These are phyloP conservation scores for Carex myosuroides DNA, from an alignment of 176 grass and related monocot genomes.

Conservation along the genomic window DNA sequence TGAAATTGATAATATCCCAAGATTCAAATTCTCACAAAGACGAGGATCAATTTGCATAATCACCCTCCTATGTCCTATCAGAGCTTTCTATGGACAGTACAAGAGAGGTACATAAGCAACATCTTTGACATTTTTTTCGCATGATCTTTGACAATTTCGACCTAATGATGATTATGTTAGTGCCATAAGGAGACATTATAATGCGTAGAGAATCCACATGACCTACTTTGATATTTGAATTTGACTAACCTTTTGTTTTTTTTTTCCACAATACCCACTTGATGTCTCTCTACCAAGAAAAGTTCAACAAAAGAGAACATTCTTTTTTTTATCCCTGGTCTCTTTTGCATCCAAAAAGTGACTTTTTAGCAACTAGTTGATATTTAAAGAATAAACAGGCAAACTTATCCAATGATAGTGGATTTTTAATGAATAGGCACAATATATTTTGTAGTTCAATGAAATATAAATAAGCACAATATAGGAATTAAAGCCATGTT, in stretches of 20 bases:
- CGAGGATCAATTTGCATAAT: background rate
- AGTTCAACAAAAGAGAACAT: background rate
- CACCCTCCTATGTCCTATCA: background rate
- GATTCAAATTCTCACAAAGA: background rate
- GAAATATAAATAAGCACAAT: no score
- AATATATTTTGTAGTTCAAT: no score
- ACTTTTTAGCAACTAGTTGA: slow-evolving; percentile 5
- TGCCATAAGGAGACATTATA: background rate
- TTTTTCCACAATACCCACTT: background rate
- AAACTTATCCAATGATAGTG: background rate
- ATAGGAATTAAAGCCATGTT: no score
- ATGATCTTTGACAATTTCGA: background rate
- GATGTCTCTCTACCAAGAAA: background rate
- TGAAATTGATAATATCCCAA: background rate
- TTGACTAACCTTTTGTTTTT: background rate
- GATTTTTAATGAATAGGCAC: background rate
- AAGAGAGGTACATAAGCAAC: background rate
- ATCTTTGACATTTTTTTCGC: background rate
- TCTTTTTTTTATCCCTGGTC: background rate
- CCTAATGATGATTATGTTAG: background rate
- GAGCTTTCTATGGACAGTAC: background rate
- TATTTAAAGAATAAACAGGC: background rate
- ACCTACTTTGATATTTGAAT: slow-evolving; percentile 3
- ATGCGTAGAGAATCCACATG: background rate
- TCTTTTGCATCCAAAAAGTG: background rate